Percentiles rank a stretch among this genome's conserved stretches.
Conservation (phyloP, 108 stramenopile genomes). For the Epithemia pelagica region DNA sequence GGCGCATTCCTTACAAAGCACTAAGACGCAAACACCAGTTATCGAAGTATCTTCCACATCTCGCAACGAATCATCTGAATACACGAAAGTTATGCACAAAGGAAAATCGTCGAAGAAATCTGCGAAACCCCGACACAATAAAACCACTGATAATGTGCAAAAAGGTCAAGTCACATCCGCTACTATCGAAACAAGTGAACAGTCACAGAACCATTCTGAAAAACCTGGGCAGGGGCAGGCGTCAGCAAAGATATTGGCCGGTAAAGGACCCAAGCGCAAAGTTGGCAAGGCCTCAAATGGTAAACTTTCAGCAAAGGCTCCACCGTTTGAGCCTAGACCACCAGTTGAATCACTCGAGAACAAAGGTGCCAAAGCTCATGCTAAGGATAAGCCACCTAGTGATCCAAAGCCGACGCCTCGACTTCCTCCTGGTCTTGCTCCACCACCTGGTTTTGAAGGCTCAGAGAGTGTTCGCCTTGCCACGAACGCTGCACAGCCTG, state of each 20-base stretch:
- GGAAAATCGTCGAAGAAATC: neutral
- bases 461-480: slow-evolving; percentile 3
- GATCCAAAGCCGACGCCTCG: slow-evolving; percentile 2
- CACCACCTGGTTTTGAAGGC: slow-evolving; percentile 49
- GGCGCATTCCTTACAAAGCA: neutral
- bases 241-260: neutral
- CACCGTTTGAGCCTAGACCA: neutral
- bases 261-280: neutral
- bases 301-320: neutral
- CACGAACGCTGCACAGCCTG: neutral
- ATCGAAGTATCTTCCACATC: neutral
- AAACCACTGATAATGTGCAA: neutral
- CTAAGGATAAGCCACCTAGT: neutral
- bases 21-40: neutral
- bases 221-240: neutral
- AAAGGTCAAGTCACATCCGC: neutral
- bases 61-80: neutral
- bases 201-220: neutral
- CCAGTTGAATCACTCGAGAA: neutral
- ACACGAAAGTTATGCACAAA: neutral
- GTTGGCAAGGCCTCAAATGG: slow-evolving; percentile 3
- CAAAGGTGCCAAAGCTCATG: neutral
- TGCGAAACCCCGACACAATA: neutral
- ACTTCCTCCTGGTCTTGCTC: slow-evolving; percentile 40
- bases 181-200: neutral